These are phyloP conservation scores for Rhynchosporium graminicola DNA, from an alignment of 2,329 filamentous ascomycete species.

Conservation along the genomic window DNA sequence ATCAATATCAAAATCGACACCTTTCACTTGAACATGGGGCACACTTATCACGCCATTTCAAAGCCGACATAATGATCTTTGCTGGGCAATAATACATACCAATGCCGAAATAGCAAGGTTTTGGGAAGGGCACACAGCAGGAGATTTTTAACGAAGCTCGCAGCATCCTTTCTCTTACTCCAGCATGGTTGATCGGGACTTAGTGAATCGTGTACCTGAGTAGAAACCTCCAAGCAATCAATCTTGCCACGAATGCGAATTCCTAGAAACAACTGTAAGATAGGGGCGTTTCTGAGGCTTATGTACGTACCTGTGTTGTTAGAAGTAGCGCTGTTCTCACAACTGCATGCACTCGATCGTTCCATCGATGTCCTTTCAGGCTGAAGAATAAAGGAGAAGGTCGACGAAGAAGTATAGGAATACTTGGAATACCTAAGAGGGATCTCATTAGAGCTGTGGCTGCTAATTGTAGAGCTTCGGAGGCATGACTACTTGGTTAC, in stretches of 20 bases:
- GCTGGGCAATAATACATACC: not conserved
- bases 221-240: not conserved
- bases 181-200: not conserved
- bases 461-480: too few species aligned
- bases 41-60: not conserved
- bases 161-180: not conserved
- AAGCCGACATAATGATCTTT: not conserved
- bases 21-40: not conserved
- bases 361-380: too few species aligned
- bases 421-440: too few species aligned
- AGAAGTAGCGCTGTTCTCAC: not conserved
- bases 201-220: not conserved
- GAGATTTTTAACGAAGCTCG: not conserved
- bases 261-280: not conserved
- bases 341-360: too few species aligned
- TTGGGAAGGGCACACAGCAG: not conserved
- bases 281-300: not conserved
- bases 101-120: not conserved
- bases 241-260: not conserved
- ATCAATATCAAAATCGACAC: not conserved
- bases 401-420: too few species aligned
- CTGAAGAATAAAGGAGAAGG: too few species aligned
- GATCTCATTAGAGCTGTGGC: too few species aligned
- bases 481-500: too few species aligned
- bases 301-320: not conserved